phyloP scores from a whole-genome alignment of 768 basidiomycete genomes.

The Termitomyces sp. region DNA sequence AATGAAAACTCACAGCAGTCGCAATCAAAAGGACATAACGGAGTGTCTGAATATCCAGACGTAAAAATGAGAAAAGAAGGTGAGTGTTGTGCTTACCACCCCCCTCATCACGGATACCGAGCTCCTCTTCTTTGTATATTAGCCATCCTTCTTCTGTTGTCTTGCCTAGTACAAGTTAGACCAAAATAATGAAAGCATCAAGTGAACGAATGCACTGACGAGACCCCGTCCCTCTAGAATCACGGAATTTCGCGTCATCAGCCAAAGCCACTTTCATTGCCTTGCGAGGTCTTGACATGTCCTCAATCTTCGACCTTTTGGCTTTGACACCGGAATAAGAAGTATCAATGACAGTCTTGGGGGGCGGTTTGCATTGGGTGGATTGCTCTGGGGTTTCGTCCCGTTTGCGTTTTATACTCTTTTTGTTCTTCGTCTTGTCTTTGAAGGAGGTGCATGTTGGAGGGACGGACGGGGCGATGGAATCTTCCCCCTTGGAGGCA shows the following conservation, averaged over 20 bases:
- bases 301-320: conserved; percentile 33
- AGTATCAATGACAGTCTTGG: conserved; percentile 66
- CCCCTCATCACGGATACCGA: conserved; percentile 59
- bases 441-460: conserved; percentile 27
- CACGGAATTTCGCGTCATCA: conserved; percentile 51
- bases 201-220: conserved; percentile 39
- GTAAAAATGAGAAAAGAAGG: conserved; percentile 15
- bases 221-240: conserved; percentile 69
- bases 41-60: conserved; percentile 55
- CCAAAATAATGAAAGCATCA: background rate
- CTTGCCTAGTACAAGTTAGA: conserved; percentile 41
- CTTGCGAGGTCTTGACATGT: conserved; percentile 4
- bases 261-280: conserved; percentile 23
- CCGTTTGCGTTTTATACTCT: conserved; percentile 29
- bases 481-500: conserved; percentile 42
- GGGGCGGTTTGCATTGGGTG: conserved; percentile 25
- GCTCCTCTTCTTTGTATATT: conserved; percentile 80
- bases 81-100: conserved; percentile 51
- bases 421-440: conserved; percentile 44
- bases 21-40: conserved; percentile 86
- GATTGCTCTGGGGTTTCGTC: conserved; percentile 11
- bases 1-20: conserved; percentile 64
- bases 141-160: conserved; percentile 77
- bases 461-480: conserved; percentile 14
- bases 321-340: conserved; percentile 30